These are phyloP conservation scores for Tulasnella sp. DNA, from an alignment of 768 basidiomycete species.

Conservation along the genomic window DNA sequence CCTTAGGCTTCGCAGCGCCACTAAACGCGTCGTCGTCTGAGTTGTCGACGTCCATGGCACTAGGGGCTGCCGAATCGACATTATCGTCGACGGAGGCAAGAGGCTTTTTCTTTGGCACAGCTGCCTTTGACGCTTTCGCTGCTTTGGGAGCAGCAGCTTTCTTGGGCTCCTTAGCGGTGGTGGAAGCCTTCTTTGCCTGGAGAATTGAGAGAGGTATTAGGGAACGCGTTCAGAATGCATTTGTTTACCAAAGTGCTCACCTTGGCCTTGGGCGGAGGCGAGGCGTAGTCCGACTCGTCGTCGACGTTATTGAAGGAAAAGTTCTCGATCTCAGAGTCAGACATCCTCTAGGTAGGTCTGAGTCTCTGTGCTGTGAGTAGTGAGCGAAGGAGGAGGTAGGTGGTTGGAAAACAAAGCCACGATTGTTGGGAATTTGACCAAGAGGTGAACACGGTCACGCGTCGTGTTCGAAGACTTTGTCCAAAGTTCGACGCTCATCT, in stretches of 20 bases:
- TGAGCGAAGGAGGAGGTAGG: not conserved
- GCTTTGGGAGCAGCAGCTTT: constrained; percentile 32
- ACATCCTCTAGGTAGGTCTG: not conserved
- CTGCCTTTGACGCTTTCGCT: constrained; percentile 30
- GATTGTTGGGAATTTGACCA: not conserved
- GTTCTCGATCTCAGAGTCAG: constrained; percentile 13
- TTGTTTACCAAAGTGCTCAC: not conserved
- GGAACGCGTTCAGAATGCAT: not conserved
- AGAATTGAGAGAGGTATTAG: too few relatives aligned
- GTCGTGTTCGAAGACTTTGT: not conserved
- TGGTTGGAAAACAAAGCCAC: not conserved
- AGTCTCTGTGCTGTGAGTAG: not conserved
- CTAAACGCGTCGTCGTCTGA: constrained; percentile 22
- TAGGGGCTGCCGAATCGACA: constrained; percentile 33
- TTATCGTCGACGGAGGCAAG: constrained; percentile 55
- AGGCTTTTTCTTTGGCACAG: constrained; percentile 42
- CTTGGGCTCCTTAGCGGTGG: constrained; percentile 27
- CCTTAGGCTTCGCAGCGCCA: constrained; percentile 27
- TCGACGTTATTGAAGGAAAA: not conserved
- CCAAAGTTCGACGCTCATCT: not conserved
- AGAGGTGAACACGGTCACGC: not conserved
- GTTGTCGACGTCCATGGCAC: constrained; percentile 28
- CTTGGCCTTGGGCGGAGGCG: constrained; percentile 11
- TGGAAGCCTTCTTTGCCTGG: not conserved
- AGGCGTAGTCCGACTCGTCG: constrained; percentile 7